phyloP scores from a whole-genome alignment of 2,329 filamentous ascomycete genomes.

The Pseudogymnoascus sp. region DNA sequence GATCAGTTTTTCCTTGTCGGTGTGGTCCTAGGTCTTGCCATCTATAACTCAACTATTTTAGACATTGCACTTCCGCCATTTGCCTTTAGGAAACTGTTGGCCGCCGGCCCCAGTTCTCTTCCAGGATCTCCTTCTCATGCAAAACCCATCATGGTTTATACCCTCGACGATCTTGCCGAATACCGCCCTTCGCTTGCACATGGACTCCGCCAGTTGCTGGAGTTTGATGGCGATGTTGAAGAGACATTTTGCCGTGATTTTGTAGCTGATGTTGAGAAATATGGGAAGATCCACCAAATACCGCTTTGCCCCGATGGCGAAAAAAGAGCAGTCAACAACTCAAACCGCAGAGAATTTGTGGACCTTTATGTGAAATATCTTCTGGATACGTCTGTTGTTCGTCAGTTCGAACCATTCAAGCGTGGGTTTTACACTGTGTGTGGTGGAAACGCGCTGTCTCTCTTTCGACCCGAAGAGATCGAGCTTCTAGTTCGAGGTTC shows the following conservation, averaged over 20 bases:
- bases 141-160: conserved; percentile 60
- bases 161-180: conserved; percentile 74
- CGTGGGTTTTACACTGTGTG: conserved; percentile 90
- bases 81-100: conserved; percentile 78
- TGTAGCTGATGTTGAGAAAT: conserved; percentile 67
- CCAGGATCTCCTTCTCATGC: conserved; percentile 48
- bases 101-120: conserved; percentile 59
- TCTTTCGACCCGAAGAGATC: conserved; percentile 87
- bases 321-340: conserved; percentile 68
- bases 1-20: conserved; percentile 90
- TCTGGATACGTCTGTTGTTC: conserved; percentile 66
- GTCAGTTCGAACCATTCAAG: conserved; percentile 91
- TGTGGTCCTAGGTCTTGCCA: conserved; percentile 78
- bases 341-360: conserved; percentile 78
- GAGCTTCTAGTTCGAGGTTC: conserved; percentile 80
- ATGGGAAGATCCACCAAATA: conserved; percentile 58
- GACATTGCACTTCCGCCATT: conserved; percentile 84
- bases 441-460: conserved; percentile 74
- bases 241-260: conserved; percentile 76
- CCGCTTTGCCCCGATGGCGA: conserved; percentile 71
- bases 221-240: conserved; percentile 79
- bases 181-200: conserved; percentile 68
- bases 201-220: conserved; percentile 67
- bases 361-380: conserved; percentile 74
- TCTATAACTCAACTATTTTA: conserved; percentile 90